Evolutionary conservation across 169 alveolate species (phyloP).

Genomic region (Plasmodium coatneyi): DNA sequence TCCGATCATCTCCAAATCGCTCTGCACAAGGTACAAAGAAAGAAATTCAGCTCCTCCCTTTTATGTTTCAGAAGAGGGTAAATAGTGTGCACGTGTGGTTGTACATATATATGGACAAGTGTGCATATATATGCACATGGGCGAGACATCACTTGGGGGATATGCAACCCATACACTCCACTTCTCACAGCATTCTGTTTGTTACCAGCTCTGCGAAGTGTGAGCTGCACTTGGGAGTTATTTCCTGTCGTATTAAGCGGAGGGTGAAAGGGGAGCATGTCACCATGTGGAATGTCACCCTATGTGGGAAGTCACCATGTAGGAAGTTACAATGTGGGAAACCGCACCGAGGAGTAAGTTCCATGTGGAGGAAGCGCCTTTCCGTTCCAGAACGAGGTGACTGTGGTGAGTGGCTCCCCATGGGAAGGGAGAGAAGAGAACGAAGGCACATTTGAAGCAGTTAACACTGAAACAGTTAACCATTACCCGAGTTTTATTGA

Average conservation of each 20-base stretch:
- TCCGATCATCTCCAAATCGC: no score
- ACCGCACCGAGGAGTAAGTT: no score
- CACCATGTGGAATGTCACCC: no score
- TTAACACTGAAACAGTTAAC: neutral
- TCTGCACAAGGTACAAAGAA: constrained; percentile 6
- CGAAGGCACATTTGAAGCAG: neutral
- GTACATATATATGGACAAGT: no score
- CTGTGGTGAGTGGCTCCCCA: neutral
- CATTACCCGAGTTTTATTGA: neutral
- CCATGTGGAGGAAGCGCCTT: neutral
- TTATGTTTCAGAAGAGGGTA: constrained; percentile 6
- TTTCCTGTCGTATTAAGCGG: neutral
- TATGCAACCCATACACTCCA: neutral
- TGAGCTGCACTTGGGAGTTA: constrained; percentile 1
- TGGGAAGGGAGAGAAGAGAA: neutral
- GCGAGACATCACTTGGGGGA: neutral
- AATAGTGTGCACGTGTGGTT: neutral
- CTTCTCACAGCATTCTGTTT: neutral
- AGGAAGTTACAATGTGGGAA: no score
- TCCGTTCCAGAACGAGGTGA: neutral
- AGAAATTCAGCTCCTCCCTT: neutral
- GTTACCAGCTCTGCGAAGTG: constrained; percentile 10
- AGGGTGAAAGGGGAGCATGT: neutral
- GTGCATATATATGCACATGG: neutral
- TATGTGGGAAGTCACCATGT: neutral